Base-by-base conservation (phyloP, 2,329 filamentous ascomycete genomes). In the Daldinia eschscholtzii region DNA sequence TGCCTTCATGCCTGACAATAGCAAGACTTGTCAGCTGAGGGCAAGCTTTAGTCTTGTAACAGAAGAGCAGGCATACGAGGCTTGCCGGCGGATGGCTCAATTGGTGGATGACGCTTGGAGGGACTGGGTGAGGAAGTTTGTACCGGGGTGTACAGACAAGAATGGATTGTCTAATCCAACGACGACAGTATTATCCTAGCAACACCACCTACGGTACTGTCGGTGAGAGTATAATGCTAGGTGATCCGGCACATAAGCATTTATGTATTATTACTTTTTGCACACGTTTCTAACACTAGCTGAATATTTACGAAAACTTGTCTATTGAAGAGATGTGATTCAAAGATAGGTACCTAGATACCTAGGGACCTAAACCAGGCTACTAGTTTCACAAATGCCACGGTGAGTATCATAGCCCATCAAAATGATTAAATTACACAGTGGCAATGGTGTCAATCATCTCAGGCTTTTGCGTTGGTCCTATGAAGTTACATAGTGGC, bases 1-100 rank as follows among this genome's bases (percentile, higher is more conserved):
- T 26, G 59, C 59, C 39, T 62, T 62, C 39, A 62, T 62, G 59
- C 59, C 59, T 23, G 59, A 62, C 6, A 62, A 46, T 26, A 37
- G 59, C 37, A 62, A 56, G 48, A 62, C 59, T 26, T 35, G 6
- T 7, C 59, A 62, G 23, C 26, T 62, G 13, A 23, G 59, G 30
- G 59, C 59, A 12, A 62, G 59, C 7, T 62, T 62, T 37, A 62
- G 59, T 20, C 50, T 62, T 7, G 35, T 62, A 4, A 46, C 48
- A 12, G 59, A 62, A 28, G 59, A 62, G 28, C 59, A 62, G 50
- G 59, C 59, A 1, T 46, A 62, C 20, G 59, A 62, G 44, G 59
- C 50, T 26, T 62, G 59, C 28, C 50, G 59, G 23, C 48, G 59
- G 23, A 56, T 62, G 12, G 59, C 50, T 39, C 59, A 35, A 18